Conservation (phyloP, 345 rosid genomes). For the Anastatica hierochuntica region DNA sequence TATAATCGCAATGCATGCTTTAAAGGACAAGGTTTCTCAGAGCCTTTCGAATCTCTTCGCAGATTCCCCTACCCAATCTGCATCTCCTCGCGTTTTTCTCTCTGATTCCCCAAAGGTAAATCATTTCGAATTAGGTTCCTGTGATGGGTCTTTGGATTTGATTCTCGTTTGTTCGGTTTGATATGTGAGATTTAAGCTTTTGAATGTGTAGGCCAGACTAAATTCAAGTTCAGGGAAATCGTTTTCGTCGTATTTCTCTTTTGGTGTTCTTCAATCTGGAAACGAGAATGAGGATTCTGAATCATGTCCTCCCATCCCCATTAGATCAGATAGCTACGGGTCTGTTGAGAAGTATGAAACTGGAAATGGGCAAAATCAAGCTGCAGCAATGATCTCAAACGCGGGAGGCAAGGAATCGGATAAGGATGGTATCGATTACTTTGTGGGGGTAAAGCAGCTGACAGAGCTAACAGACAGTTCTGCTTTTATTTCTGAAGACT, state of each 20-base stretch:
- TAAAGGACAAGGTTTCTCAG: conserved; percentile 63
- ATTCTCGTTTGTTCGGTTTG: not conserved
- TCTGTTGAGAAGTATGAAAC: conserved; percentile 20
- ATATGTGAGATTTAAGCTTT: conserved; percentile 17
- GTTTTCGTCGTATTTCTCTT: conserved; percentile 43
- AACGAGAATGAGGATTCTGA: conserved; percentile 30
- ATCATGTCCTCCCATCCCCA: conserved; percentile 36
- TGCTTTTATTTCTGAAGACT: conserved; percentile 47
- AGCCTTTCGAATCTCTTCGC: conserved; percentile 61
- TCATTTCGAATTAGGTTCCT: not conserved
- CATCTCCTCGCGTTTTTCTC: conserved; percentile 29
- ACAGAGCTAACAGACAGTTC: conserved; percentile 45
- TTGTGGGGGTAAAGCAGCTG: conserved; percentile 34
- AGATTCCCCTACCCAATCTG: conserved; percentile 36
- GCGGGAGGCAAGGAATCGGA: conserved; percentile 3
- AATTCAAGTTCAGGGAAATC: conserved; percentile 35
- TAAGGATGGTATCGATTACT: conserved; percentile 27
- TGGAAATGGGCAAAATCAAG: conserved; percentile 6
- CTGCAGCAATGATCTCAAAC: conserved; percentile 1
- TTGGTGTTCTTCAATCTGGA: conserved; percentile 32
- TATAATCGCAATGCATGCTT: conserved; percentile 40
- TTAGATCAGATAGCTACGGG: conserved; percentile 32
- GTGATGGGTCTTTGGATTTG: conserved; percentile 4
- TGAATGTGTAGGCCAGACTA: conserved; percentile 53
- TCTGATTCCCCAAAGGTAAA: conserved; percentile 39